These are phyloP conservation scores for Schizothecium vesticola DNA, from an alignment of 495 filamentous ascomycete species.

Conservation along the genomic window DNA sequence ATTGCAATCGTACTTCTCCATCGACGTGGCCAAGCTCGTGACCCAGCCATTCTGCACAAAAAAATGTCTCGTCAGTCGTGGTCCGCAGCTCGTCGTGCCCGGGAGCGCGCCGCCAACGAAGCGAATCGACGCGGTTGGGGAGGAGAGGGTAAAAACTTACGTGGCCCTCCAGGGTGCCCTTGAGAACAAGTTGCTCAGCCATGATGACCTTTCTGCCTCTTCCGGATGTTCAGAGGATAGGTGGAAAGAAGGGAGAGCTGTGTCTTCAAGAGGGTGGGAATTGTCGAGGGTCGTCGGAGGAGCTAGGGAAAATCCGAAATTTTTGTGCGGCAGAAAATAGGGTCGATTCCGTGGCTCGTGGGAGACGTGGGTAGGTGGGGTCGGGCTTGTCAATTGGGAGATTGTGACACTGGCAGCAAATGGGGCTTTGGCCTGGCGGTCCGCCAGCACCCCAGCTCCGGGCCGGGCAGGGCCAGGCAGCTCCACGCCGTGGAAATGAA, in stretches of 20 bases:
- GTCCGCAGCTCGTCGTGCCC: neutral
- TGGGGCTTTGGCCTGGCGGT: neutral
- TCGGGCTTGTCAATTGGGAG: neutral
- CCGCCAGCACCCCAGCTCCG: neutral
- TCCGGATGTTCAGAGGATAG: constrained; percentile 29
- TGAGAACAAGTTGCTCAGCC: constrained; percentile 95
- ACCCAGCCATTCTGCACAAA: constrained; percentile 58
- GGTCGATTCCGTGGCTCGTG: constrained; percentile 25
- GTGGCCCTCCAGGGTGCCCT: constrained; percentile 97
- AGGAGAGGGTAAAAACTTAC: constrained; percentile 36
- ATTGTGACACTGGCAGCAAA: neutral
- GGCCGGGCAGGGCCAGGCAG: too few species aligned
- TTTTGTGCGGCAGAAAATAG: constrained; percentile 39
- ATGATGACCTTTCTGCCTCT: constrained; percentile 45
- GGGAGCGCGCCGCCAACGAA: neutral
- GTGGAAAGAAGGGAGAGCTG: constrained; percentile 32
- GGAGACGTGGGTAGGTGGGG: constrained; percentile 8
- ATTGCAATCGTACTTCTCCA: constrained; percentile 78
- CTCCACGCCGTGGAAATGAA: neutral
- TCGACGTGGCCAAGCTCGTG: constrained; percentile 88
- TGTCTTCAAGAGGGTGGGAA: constrained; percentile 23
- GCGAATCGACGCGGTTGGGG: neutral
- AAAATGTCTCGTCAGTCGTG: constrained; percentile 12
- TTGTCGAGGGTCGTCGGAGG: constrained; percentile 29
- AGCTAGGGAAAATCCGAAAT: constrained; percentile 31